These are phyloP conservation scores for Triticum urartu DNA, from an alignment of 176 grass and related monocot genomes.

Conservation along the genomic window DNA sequence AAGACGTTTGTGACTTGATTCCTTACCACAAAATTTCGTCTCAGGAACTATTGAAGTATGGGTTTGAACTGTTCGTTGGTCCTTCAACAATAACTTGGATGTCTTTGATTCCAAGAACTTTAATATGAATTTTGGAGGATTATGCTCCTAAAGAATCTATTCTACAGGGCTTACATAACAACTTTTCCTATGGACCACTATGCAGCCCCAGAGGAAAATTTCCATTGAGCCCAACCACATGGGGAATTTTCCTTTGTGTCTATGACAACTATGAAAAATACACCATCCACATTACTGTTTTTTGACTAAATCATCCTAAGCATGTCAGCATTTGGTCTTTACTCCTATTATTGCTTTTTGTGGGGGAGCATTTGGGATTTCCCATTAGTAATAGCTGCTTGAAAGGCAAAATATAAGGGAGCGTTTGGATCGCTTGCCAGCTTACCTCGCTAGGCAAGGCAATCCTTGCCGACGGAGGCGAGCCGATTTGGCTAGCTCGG, in stretches of 20 bases:
- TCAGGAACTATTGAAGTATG: slow-evolving; percentile 88
- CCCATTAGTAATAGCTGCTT: not conserved
- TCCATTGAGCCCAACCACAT: not conserved
- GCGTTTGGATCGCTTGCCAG: too few relatives aligned
- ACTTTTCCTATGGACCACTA: not conserved
- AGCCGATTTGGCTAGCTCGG: too few relatives aligned
- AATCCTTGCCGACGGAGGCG: too few relatives aligned
- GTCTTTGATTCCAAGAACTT: not conserved
- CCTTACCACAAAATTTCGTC: slow-evolving; percentile 86
- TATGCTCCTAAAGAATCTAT: not conserved
- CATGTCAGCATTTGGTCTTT: not conserved
- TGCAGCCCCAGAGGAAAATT: not conserved
- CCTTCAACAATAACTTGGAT: slow-evolving; percentile 95
- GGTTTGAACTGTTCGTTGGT: slow-evolving; percentile 92
- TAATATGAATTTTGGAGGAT: not conserved
- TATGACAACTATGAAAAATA: not conserved
- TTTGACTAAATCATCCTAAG: not conserved
- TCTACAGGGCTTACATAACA: not conserved
- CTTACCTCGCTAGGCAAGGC: too few relatives aligned
- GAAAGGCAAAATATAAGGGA: not conserved
- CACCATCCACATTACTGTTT: not conserved
- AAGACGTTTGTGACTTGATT: slow-evolving; percentile 7
- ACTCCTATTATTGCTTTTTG: too few relatives aligned
- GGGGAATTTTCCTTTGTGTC: not conserved
- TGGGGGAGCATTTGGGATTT: not conserved